Evolutionary conservation across 352 stramenopile genomes (phyloP), one percentile per base, ranked within the genome.

Genomic region (Phytophthora crassamura): DNA sequence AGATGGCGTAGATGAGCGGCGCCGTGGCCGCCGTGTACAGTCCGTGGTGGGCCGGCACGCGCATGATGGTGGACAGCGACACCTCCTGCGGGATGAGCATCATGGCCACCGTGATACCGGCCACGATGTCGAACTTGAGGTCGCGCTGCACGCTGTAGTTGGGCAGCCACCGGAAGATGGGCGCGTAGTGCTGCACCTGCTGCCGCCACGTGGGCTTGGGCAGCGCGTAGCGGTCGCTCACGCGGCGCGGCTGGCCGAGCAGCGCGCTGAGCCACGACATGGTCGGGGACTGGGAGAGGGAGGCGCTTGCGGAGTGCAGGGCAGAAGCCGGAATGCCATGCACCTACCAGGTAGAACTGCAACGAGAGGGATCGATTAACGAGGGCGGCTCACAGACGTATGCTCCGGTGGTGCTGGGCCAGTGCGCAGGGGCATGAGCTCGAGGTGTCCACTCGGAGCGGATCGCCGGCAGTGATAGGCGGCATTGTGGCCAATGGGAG

Each of bases 61-160:
- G 46, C 57, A 65, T 65, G 47, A 65, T 65, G 2, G 46, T 58
- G 5, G 46, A 59, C 14, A 65, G 56, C 4, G 56, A 64, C 0
- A 64, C 56, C 15, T 67, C 59, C 60, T 67, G 5, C 49, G 39
- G 8, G 61, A 48, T n/a, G n/a, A n/a, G n/a, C n/a, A n/a, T n/a
- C n/a, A n/a, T n/a, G n/a, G n/a, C n/a, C n/a, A n/a, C n/a, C 1
- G 59, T 67, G 18, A 60, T 56, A 9, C 49, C 49, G 25, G 49
- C 59, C 16, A 67, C 59, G 5, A 67, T 57, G 14, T 67, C 59
- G 30, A 60, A 67, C n/a, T 67, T 67, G 22, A 67, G 42, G 33
- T 67, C 59, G 12, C 59, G 59, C 16, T 67, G 40, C 6, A 67
- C 15, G 41, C 59, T 67, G 59, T 67, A 67, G 41, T 67, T 60